These are phyloP conservation scores for Gaertneriomyces sp. DNA, from an alignment of 192 early-diverging fungal species.

Conservation along the genomic window DNA sequence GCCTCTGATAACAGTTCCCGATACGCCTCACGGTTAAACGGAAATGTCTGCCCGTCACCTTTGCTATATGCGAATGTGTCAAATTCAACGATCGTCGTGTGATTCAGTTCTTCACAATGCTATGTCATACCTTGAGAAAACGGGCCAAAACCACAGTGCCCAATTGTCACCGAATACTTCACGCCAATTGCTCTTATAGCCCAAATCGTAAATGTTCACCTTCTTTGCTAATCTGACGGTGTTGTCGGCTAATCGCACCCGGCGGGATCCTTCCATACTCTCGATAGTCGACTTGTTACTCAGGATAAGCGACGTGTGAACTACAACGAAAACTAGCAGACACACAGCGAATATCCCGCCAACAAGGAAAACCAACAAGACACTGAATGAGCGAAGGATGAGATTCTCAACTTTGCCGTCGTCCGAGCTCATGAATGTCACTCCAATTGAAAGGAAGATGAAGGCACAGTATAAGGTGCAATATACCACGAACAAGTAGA, in stretches of 20 bases:
- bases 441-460: constrained; percentile 28
- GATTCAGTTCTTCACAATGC: not conserved
- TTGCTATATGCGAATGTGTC: constrained; percentile 13
- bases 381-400: not conserved
- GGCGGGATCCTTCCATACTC: constrained; percentile 34
- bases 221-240: constrained; percentile 9
- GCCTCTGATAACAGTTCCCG: constrained; percentile 12
- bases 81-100: not conserved
- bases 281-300: constrained; percentile 49
- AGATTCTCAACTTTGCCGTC: not conserved
- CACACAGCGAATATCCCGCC: constrained; percentile 40
- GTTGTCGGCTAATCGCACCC: constrained; percentile 18
- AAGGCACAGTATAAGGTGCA: constrained; percentile 35
- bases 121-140: constrained; percentile 26
- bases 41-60: constrained; percentile 46
- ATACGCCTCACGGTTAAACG: constrained; percentile 29
- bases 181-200: constrained; percentile 29
- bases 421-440: not conserved
- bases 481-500: constrained; percentile 38
- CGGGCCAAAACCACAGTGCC: constrained; percentile 41
- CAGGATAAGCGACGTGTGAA: constrained; percentile 36
- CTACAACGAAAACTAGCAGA: constrained; percentile 33
- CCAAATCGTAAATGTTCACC: constrained; percentile 41
- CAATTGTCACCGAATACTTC: constrained; percentile 36
- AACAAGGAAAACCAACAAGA: constrained; percentile 29